Evolutionary conservation across 192 early-diverging fungal species (phyloP), one percentile per base, ranked within the genome.

Genomic region (Coemansia sp.): DNA sequence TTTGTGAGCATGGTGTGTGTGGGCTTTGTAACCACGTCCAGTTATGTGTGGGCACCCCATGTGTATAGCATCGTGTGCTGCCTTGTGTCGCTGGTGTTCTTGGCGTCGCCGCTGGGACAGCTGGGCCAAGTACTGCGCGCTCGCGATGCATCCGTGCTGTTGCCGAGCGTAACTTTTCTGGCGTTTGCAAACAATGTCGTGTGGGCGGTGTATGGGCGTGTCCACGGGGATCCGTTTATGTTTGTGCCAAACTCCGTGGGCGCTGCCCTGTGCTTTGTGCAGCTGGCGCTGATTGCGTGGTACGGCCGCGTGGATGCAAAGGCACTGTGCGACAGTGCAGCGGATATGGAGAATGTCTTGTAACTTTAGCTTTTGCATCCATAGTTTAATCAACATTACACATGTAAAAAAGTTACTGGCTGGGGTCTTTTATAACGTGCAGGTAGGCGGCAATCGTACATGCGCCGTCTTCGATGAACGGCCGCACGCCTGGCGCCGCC

Each of bases 371-470:
- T 5, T 12, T 43, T 31, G 29, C 29, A 31, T 31, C 29, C 29
- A 31, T 31, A 31, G 29, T 31, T 31, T 31, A 31, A 31, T 27
- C 27, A 27, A 43, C 16, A 43, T 14, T 43, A 43, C 37, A 38
- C 37, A 38, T 45, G 8, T 16, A 45, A 22, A 2, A 4, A 1
- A 3, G 21, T 59, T 51, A 79, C 52, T 70, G 67, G 47, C 71
- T 94, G 17, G 87, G 86, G 68, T 97, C 96, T 51, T 94, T 87
- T 35, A 94, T 84, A 11, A 91, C 83, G 51, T 90, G 85, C 11
- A 97, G 83, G 59, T 87, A 89, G 0, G 89, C 90, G n/a, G 84
- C 85, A 67, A 95, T 88, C 19, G 79, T 77, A 29, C 84, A 83
- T 0, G 77, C 66, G 38, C 93, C 89, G 55, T 94, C 74, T 57